Evolutionary conservation across 352 stramenopile species (phyloP).

Genomic region (Globisporangium middletonii): DNA sequence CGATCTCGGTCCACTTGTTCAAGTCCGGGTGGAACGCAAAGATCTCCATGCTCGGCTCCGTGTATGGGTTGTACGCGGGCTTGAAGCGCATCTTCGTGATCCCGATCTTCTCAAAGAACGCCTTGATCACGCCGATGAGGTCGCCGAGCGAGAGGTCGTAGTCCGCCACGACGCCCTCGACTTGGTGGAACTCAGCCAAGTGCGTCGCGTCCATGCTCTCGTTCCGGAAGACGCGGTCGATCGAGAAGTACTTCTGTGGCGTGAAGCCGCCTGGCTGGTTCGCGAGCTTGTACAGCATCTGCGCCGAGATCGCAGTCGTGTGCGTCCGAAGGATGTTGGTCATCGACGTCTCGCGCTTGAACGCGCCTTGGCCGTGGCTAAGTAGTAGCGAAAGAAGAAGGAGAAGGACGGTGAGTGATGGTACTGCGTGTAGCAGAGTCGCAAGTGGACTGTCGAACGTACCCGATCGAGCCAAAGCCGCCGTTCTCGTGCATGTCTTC

Average conservation of each 20-base stretch:
- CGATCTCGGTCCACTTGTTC: slow-evolving; percentile 99
- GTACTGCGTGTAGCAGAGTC: background rate
- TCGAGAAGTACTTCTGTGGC: slow-evolving; percentile 98
- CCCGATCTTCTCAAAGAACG: slow-evolving; percentile 99
- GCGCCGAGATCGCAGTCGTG: slow-evolving; percentile 98
- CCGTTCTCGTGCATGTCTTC: slow-evolving; percentile 98
- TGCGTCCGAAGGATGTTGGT: slow-evolving; percentile 99
- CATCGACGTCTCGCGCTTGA: slow-evolving; percentile 95
- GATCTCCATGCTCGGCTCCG: slow-evolving; percentile 99
- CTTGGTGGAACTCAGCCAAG: slow-evolving; percentile 99
- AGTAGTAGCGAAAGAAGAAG: background rate
- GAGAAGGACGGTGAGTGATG: background rate
- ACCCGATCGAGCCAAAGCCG: slow-evolving; percentile 96
- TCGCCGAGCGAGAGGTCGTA: slow-evolving; percentile 98
- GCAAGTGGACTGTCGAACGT: slow-evolving; percentile 22
- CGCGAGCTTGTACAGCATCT: slow-evolving; percentile 98
- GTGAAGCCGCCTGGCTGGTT: slow-evolving; percentile 95
- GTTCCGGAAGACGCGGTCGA: slow-evolving; percentile 99
- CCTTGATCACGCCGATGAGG: slow-evolving; percentile 98
- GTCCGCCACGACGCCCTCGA: slow-evolving; percentile 98
- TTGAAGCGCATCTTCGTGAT: slow-evolving; percentile 99
- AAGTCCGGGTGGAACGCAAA: slow-evolving; percentile 99
- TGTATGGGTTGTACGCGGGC: slow-evolving; percentile 99
- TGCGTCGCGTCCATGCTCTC: slow-evolving; percentile 99
- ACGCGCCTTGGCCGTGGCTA: slow-evolving; percentile 76